Evolutionary conservation across 2,329 filamentous ascomycete genomes (phyloP), one percentile per base, ranked within the genome.

Genomic region (Fusarium sulawesiense): DNA sequence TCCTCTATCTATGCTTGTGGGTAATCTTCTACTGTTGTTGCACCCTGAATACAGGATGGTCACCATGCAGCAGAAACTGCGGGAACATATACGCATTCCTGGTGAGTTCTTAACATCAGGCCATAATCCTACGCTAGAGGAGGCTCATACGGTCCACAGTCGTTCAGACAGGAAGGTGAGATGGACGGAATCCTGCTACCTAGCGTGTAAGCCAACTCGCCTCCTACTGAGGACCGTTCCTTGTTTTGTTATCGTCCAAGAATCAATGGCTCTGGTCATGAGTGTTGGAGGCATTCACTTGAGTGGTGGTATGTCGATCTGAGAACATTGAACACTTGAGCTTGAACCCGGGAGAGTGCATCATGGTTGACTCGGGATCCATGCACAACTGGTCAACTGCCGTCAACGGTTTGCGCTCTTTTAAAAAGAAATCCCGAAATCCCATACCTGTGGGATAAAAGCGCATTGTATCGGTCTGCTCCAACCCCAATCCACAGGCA

Each of bases 91-190:
- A 53, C 27, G 40, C 47, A 47, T 68, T 56, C 45, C 54, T 58
- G 32, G 51, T 54, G 13, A 47, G 30, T n/a, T 40, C 47, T 53
- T 25, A 23, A 23, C 30, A 60, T 66, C 63, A 48, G 59, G 30
- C 70, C 60, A 62, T 34, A 56, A 63, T 60, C 49, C 56, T 55
- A 69, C 63, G 61, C 63, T 60, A 68, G 49, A 48, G 48, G 32
- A 25, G 8, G 37, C 55, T 69, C 20, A 54, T 27, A 56, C 57
- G 46, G 42, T 40, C 66, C 59, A 62, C 56, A 32, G 47, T 42
- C 21, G 21, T 61, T 45, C 32, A 50, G 54, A 48, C 25, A 53
- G 55, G 67, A 54, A 47, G 46, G 44, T 48, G 46, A 42, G 48
- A 47, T 34, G 40, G 41, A 51, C 9, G 18, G 18, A 25, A 51